These are phyloP conservation scores for Euryodendron excelsum DNA, from an alignment of 148 eudicot species.

Conservation along the genomic window DNA sequence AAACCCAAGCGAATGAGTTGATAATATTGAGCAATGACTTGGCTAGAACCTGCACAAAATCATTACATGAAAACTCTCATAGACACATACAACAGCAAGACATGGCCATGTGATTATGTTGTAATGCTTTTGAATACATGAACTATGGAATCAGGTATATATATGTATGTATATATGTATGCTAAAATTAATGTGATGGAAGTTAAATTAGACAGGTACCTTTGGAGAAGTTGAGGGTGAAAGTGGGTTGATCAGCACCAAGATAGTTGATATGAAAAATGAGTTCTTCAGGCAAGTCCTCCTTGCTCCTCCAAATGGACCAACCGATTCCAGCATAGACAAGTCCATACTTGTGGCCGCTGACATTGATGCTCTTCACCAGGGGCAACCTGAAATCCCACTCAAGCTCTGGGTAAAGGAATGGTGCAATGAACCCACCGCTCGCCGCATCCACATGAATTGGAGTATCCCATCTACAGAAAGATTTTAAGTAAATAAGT, in stretches of 20 bases:
- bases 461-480: conserved; percentile 76
- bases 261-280: conserved; percentile 78
- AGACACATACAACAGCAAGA: too few relatives aligned
- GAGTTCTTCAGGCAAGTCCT: conserved; percentile 77
- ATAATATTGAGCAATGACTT: conserved; percentile 69
- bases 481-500: too few relatives aligned
- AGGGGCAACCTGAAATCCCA: conserved; percentile 70
- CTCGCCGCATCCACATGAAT: conserved; percentile 87
- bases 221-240: conserved; percentile 78
- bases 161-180: too few relatives aligned
- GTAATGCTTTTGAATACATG: too few relatives aligned
- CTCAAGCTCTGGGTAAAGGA: conserved; percentile 63
- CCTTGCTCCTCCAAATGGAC: conserved; percentile 71
- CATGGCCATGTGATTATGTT: too few relatives aligned
- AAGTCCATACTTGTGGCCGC: conserved; percentile 77
- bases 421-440: conserved; percentile 81
- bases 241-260: conserved; percentile 79
- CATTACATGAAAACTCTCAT: too few relatives aligned
- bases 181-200: too few relatives aligned
- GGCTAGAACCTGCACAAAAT: conserved; percentile 53
- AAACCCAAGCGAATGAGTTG: conserved; percentile 70
- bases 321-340: conserved; percentile 80
- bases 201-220: conserved; percentile 24
- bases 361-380: conserved; percentile 74
- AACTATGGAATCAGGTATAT: too few relatives aligned